Percentiles rank a stretch among this genome's conserved stretches.
These are phyloP conservation scores for Spathaspora hagerdaliae DNA, from an alignment of 805 yeast species.

Conservation along the genomic window DNA sequence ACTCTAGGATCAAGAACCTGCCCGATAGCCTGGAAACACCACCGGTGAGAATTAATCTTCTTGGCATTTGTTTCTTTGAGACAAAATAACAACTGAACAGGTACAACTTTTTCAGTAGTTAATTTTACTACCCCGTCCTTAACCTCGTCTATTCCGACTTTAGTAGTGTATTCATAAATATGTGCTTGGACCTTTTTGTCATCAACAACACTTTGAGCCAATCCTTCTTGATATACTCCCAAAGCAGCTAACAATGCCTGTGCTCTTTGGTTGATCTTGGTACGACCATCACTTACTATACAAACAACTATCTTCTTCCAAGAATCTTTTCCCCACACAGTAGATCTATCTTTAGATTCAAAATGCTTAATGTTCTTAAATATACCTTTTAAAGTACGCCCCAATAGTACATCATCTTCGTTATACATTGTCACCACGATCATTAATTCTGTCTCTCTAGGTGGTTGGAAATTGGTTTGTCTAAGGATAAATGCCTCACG, in stretches of 20 bases:
- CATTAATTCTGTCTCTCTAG: conserved; percentile 57
- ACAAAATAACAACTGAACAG: conserved; percentile 59
- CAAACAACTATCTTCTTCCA: conserved; percentile 64
- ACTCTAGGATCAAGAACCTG: conserved; percentile 55
- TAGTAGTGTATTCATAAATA: conserved; percentile 63
- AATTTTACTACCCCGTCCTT: conserved; percentile 50
- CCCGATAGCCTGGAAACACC: conserved; percentile 66
- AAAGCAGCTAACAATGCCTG: conserved; percentile 63
- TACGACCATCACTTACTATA: conserved; percentile 61
- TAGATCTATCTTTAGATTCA: conserved; percentile 41
- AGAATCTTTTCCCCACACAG: conserved; percentile 46
- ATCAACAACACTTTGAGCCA: conserved; percentile 56
- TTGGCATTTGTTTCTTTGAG: conserved; percentile 60
- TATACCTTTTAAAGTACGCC: conserved; percentile 59
- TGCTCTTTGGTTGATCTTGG: conserved; percentile 59
- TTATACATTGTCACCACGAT: conserved; percentile 64
- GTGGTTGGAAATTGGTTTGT: conserved; percentile 48
- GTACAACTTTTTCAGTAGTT: conserved; percentile 54
- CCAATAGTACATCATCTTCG: conserved; percentile 59
- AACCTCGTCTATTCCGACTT: conserved; percentile 43
- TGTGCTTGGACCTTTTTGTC: conserved; percentile 64
- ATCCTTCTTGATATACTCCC: conserved; percentile 67
- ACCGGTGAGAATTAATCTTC: conserved; percentile 63
- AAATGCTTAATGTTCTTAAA: conserved; percentile 62
- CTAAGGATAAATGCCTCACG: conserved; percentile 54